Conservation (phyloP, 345 rosid genomes). For the Populus alba region DNA sequence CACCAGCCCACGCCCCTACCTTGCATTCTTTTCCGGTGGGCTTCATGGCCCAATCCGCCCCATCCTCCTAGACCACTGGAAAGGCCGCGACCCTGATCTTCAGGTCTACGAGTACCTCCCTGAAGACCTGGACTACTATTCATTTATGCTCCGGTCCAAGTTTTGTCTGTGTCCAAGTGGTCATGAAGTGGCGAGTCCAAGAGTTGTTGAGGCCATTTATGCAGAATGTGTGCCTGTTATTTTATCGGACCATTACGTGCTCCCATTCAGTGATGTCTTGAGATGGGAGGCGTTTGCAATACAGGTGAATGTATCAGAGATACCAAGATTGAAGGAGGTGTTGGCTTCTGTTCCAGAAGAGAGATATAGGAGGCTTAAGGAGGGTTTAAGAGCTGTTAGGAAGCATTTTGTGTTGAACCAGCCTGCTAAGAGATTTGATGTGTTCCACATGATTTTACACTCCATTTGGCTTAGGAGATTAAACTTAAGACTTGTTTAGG, state of each 20-base stretch:
- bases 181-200: slow-evolving; percentile 88
- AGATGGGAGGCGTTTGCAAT: slow-evolving; percentile 81
- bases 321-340: slow-evolving; percentile 74
- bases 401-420: slow-evolving; percentile 73
- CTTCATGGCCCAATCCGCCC: slow-evolving; percentile 71
- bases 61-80: slow-evolving; percentile 66
- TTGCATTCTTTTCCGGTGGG: slow-evolving; percentile 88
- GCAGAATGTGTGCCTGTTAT: slow-evolving; percentile 86
- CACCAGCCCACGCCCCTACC: slow-evolving; percentile 44
- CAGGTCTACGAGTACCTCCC: slow-evolving; percentile 70
- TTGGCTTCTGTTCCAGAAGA: slow-evolving; percentile 52
- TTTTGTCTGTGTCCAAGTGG: slow-evolving; percentile 95
- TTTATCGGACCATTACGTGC: slow-evolving; percentile 59
- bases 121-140: slow-evolving; percentile 50
- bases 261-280: slow-evolving; percentile 82
- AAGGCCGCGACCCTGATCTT: slow-evolving; percentile 56
- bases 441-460: slow-evolving; percentile 78
- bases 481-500: slow-evolving; percentile 45
- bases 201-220: slow-evolving; percentile 78
- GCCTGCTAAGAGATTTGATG: slow-evolving; percentile 68
- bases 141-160: slow-evolving; percentile 68
- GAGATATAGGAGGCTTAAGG: slow-evolving; percentile 49
- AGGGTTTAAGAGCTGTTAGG: slow-evolving; percentile 50
- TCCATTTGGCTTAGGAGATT: slow-evolving; percentile 89
- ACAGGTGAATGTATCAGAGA: slow-evolving; percentile 51